Evolutionary conservation across 495 filamentous ascomycete species (phyloP), one percentile per base, ranked within the genome.

Genomic region (Trichoderma gamsii): DNA sequence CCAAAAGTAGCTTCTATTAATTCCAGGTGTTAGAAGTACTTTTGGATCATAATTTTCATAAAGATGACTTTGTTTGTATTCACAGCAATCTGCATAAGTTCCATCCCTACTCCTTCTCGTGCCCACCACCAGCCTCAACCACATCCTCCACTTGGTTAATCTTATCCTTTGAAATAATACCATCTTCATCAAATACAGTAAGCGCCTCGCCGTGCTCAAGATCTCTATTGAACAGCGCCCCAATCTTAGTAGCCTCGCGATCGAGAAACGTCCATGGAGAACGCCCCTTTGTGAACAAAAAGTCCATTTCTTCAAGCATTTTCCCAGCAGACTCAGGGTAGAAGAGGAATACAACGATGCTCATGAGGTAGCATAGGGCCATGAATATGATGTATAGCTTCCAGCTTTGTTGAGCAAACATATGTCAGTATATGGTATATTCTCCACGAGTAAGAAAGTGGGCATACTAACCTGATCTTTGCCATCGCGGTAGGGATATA

Each of bases 301-400:
- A 81, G 69, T 87, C 85, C 73, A 87, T 80, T 71, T 90, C 88
- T 75, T 90, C 88, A 4, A 94, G 85, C 8, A 90, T 92, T 27
- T 84, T 84, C 68, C 92, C 90, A 76, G 91, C 92, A 0, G 91
- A 92, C 79, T 93, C 90, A 11, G 90, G 90, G 0, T 92, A 61
- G 56, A 61, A 61, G 56, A 61, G 56, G 56, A 21, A 61, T 16
- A 61, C 56, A 25, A 75, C 72, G 69, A 77, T 29, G 70, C 68
- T 35, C 65, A 78, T 76, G 11, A 78, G 70, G 35, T 73, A 75
- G 51, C 76, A 73, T 6, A 66, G 41, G 4, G 69, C 67, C 74
- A 75, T 73, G 64, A 76, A 76, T 0, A 75, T 70, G 56, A 75
- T 66, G 66, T 66, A 66, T 6, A 66, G 41, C 9, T 66, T 51